Conservation (phyloP, 1,284 basidiomycete genomes). For the Ustilago nuda region DNA sequence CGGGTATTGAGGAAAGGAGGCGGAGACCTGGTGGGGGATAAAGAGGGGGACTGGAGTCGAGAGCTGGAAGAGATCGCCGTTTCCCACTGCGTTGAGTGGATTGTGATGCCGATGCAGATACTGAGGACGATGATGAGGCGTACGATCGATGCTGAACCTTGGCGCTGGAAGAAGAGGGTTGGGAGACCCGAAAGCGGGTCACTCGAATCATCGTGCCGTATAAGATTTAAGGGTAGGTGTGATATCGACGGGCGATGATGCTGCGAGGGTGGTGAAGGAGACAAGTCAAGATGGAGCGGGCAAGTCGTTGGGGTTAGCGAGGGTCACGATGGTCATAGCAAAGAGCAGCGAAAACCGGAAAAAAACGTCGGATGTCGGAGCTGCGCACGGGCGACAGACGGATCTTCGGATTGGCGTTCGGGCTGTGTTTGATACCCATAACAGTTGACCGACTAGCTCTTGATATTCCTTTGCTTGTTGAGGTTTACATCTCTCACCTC, state of each 20-base stretch:
- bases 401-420: constrained; percentile 11
- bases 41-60: neutral
- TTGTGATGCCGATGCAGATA: neutral
- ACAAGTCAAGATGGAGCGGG: neutral
- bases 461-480: too few species aligned
- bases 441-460: too few species aligned
- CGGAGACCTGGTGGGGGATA: constrained; percentile 21
- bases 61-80: neutral
- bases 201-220: neutral
- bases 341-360: constrained; percentile 14
- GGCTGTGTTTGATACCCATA: too few species aligned
- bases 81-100: too few species aligned
- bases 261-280: neutral
- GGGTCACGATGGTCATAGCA: constrained; percentile 1
- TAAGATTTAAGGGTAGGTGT: neutral
- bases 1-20: constrained; percentile 1
- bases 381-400: constrained; percentile 14
- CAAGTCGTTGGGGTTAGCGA: neutral
- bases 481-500: too few species aligned
- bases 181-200: neutral
- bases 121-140: neutral
- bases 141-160: neutral
- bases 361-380: constrained; percentile 21
- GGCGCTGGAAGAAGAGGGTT: neutral
- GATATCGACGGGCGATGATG: neutral